Conservation (phyloP, 257 asterid species). For the Lycium barbarum region DNA sequence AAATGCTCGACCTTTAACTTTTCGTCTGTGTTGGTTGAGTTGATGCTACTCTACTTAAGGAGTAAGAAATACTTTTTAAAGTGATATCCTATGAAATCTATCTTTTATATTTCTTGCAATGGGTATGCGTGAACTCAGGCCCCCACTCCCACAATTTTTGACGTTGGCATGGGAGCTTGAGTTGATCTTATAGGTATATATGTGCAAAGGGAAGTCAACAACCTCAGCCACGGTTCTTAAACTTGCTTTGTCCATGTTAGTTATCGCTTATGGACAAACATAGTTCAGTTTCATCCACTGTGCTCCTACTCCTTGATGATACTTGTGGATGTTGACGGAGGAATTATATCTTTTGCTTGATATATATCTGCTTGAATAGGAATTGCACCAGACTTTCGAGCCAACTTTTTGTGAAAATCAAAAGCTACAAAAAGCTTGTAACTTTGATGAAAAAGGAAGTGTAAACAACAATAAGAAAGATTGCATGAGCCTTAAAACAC, state of each 20-base stretch:
- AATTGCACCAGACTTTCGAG: conserved; percentile 51
- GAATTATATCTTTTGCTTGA: conserved; percentile 32
- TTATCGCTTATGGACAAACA: neutral
- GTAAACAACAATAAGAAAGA: conserved; percentile 47
- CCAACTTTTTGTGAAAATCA: conserved; percentile 38
- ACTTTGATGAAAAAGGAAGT: conserved; percentile 49
- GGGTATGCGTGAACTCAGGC: neutral
- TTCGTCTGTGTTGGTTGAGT: neutral
- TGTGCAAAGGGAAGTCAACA: neutral
- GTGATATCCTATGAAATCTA: neutral
- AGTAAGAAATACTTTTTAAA: neutral
- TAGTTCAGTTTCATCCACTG: neutral
- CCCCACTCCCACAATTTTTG: neutral
- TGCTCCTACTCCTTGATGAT: neutral
- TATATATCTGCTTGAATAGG: conserved; percentile 51
- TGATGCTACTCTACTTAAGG: neutral
- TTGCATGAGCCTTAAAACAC: conserved; percentile 54
- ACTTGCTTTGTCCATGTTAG: neutral
- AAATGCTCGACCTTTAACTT: neutral
- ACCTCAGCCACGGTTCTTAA: neutral
- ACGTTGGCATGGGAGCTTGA: neutral
- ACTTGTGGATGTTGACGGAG: conserved; percentile 25
- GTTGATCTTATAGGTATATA: neutral
- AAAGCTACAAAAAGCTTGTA: conserved; percentile 50
- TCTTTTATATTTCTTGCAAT: neutral